phyloP scores from a whole-genome alignment of 2,329 filamentous ascomycete species.

The Tolypocladium ophioglossoides region DNA sequence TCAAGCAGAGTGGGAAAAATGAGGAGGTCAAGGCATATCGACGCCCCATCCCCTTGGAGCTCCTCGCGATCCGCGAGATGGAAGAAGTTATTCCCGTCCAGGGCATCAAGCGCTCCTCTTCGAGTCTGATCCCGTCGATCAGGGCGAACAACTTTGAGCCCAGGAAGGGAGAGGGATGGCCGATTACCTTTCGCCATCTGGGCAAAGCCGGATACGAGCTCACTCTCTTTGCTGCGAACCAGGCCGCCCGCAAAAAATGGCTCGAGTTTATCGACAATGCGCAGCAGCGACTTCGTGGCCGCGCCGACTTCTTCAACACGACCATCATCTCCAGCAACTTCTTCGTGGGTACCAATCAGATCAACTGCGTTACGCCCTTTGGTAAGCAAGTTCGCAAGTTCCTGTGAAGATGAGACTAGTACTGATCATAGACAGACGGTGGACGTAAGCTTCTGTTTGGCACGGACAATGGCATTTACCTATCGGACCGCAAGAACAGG shows the following conservation, averaged over 20 bases:
- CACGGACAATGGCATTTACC: conserved; percentile 86
- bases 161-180: conserved; percentile 66
- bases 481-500: conserved; percentile 83
- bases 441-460: conserved; percentile 90
- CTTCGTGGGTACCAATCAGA: conserved; percentile 60
- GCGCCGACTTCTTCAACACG: conserved; percentile 84
- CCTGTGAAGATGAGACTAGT: background rate
- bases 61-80: conserved; percentile 93
- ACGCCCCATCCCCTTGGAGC: conserved; percentile 83
- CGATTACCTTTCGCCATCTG: conserved; percentile 91
- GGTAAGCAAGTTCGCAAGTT: conserved; percentile 41
- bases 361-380: conserved; percentile 91
- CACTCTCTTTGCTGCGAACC: conserved; percentile 77
- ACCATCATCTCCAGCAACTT: conserved; percentile 48
- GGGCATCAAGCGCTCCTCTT: conserved; percentile 79
- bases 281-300: conserved; percentile 76
- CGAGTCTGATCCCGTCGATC: conserved; percentile 60
- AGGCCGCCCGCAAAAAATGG: conserved; percentile 87
- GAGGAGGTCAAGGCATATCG: conserved; percentile 94
- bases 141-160: conserved; percentile 38
- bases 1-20: conserved; percentile 84
- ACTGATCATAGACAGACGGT: conserved; percentile 51
- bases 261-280: conserved; percentile 90
- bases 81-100: conserved; percentile 81
- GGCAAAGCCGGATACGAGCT: conserved; percentile 93